phyloP scores from a whole-genome alignment of 768 basidiomycete genomes.

The Termitomyces sp. region DNA sequence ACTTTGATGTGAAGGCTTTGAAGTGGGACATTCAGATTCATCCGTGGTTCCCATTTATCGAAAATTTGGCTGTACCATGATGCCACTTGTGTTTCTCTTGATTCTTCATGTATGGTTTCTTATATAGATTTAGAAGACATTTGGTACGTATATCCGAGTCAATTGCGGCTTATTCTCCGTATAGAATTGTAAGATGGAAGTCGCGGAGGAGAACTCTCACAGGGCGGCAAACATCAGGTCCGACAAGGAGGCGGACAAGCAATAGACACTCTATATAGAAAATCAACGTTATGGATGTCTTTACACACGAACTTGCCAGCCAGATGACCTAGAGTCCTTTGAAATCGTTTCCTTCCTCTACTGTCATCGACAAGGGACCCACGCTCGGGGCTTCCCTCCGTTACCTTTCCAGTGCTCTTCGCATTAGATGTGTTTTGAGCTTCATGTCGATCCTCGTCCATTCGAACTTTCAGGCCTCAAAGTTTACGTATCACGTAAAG shows the following conservation, averaged over 20 bases:
- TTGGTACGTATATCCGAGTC: not conserved
- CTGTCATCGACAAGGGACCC: too few species aligned
- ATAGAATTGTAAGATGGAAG: not conserved
- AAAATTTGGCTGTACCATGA: not conserved
- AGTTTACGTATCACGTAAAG: too few species aligned
- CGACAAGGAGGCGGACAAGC: not conserved
- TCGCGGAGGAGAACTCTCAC: not conserved
- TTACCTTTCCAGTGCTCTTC: not conserved
- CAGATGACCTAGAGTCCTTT: too few species aligned
- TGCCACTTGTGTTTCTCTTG: not conserved
- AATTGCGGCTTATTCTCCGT: not conserved
- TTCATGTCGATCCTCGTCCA: too few species aligned
- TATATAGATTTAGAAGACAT: not conserved
- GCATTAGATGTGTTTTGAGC: not conserved
- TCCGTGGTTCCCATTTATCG: conserved; percentile 45
- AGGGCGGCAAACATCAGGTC: not conserved
- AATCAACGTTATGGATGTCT: not conserved
- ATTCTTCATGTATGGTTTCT: not conserved
- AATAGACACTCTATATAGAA: not conserved
- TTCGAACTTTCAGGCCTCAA: too few species aligned
- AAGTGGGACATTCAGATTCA: conserved; percentile 42
- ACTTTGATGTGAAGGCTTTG: conserved; percentile 34
- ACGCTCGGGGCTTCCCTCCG: not conserved
- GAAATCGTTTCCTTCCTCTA: too few species aligned
- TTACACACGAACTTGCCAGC: too few species aligned